These are phyloP conservation scores for Crithidia bombi DNA, from an alignment of 208 protist species.

Conservation along the genomic window DNA sequence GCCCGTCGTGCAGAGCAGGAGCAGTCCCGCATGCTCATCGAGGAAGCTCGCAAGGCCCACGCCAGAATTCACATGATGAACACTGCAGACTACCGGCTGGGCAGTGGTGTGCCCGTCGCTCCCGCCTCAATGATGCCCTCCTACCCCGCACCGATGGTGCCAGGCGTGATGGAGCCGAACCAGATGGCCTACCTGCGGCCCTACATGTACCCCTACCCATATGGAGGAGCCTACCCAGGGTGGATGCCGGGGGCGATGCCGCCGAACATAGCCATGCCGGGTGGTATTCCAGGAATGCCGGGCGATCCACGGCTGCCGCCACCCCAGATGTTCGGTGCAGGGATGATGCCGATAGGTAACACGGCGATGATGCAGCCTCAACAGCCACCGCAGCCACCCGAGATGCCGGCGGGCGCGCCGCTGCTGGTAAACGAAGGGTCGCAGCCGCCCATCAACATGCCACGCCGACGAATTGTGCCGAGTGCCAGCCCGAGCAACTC, in stretches of 20 bases:
- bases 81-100: conserved; percentile 20
- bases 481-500: conserved; percentile 3
- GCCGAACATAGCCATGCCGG: neutral
- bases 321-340: conserved; percentile 34
- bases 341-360: conserved; percentile 18
- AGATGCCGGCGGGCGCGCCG: conserved; percentile 1
- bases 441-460: conserved; percentile 30
- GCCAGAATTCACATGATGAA: conserved; percentile 57
- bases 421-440: neutral
- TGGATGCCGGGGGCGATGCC: neutral
- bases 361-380: conserved; percentile 12
- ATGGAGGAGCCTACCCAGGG: neutral
- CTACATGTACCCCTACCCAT: conserved; percentile 12
- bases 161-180: conserved; percentile 4
- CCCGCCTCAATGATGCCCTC: conserved; percentile 18
- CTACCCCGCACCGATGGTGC: conserved; percentile 7
- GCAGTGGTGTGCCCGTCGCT: conserved; percentile 3
- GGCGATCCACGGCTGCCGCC: conserved; percentile 15
- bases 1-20: conserved; percentile 40
- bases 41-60: conserved; percentile 60
- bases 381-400: neutral
- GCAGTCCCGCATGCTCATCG: conserved; percentile 48
- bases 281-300: neutral
- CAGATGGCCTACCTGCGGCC: conserved; percentile 10
- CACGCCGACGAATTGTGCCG: conserved; percentile 17